A percentile compares a stretch with the other conserved stretches of the same genome.
Conservation (phyloP, 441 rosid genomes). For the Pelargonium hybrid region DNA sequence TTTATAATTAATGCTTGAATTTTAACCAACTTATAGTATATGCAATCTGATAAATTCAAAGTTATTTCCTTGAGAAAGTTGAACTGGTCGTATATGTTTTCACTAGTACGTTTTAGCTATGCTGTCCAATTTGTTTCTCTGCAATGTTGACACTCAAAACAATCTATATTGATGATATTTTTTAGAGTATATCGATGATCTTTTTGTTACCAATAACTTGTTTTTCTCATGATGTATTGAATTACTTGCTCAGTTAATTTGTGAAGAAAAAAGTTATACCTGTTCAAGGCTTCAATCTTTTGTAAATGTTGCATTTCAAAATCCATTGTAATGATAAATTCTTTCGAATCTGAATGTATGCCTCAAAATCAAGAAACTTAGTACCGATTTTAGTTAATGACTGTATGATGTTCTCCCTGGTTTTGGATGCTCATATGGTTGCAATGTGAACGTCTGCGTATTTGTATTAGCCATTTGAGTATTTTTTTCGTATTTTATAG, state of each 20-base stretch:
- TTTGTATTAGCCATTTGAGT: not conserved
- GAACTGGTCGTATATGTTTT: not conserved
- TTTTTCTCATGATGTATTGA: too few relatives aligned
- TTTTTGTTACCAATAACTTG: too few relatives aligned
- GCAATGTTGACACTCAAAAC: not conserved
- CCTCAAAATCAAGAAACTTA: not conserved
- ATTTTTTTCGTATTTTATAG: constrained; percentile 58
- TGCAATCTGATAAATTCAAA: not conserved
- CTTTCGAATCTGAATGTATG: not conserved
- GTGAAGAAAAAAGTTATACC: too few relatives aligned
- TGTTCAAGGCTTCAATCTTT: not conserved
- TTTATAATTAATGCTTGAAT: not conserved
- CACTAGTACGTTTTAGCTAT: not conserved
- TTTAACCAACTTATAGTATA: not conserved
- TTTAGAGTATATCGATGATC: not conserved
- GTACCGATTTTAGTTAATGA: not conserved
- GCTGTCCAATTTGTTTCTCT: not conserved
- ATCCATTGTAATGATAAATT: not conserved
- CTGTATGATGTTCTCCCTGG: not conserved
- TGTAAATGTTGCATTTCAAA: not conserved
- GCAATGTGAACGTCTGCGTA: not conserved
- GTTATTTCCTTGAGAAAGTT: not conserved
- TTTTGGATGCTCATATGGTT: not conserved
- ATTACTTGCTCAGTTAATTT: too few relatives aligned
- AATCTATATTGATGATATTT: not conserved